These are phyloP conservation scores for Biancaea sappan DNA, from an alignment of 306 rosid genomes.

Conservation along the genomic window DNA sequence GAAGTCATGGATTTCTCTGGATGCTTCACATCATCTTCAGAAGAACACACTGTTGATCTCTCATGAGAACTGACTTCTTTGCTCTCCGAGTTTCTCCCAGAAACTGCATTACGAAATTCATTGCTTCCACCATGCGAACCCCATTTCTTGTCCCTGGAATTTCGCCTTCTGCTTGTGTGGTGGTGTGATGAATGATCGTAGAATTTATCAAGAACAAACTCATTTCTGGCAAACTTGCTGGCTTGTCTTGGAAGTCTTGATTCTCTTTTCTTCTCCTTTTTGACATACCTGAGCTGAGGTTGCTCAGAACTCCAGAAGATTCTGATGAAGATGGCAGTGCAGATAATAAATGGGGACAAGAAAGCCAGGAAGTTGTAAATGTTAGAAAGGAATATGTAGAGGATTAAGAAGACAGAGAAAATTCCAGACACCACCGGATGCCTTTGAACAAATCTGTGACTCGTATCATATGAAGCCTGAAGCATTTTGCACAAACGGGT, in stretches of 20 bases:
- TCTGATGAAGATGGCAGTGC: constrained; percentile 51
- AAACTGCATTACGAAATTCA: constrained; percentile 18
- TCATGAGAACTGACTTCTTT: constrained; percentile 12
- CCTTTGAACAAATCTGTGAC: constrained; percentile 42
- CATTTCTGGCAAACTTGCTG: constrained; percentile 15
- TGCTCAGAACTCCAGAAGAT: constrained; percentile 79
- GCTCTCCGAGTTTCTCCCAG: neutral
- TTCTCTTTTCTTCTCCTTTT: constrained; percentile 27
- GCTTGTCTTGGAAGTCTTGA: neutral
- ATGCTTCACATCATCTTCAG: constrained; percentile 11
- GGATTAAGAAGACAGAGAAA: constrained; percentile 37
- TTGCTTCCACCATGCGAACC: constrained; percentile 37
- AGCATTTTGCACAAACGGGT: constrained; percentile 45
- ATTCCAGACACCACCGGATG: constrained; percentile 54
- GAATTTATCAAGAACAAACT: constrained; percentile 24
- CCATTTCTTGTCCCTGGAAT: constrained; percentile 48
- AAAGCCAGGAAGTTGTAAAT: constrained; percentile 51
- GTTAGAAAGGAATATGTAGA: constrained; percentile 59
- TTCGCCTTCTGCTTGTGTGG: constrained; percentile 61
- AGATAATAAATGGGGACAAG: constrained; percentile 64
- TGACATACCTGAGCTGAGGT: constrained; percentile 16
- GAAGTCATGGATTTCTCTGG: constrained; percentile 25
- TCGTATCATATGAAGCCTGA: constrained; percentile 38
- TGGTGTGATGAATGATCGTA: constrained; percentile 33
- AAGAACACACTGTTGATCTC: constrained; percentile 22